A percentile compares a stretch with the other conserved stretches of the same genome.
Evolutionary conservation across 1,284 basidiomycete species (phyloP).

Genomic region (Inonotus hispidus): DNA sequence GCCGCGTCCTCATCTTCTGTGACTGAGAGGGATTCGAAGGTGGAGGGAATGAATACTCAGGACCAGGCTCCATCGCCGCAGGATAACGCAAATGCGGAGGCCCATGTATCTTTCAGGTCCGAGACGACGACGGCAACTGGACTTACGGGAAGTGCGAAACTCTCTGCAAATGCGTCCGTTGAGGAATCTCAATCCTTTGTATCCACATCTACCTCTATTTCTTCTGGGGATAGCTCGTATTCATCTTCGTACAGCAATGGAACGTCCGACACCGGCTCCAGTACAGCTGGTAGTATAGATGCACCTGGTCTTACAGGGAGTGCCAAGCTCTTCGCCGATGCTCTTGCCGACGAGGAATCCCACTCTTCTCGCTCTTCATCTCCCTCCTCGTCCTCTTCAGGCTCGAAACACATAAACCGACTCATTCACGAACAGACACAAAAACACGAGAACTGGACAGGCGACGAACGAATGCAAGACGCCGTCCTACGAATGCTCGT

Average conservation of each 20-base stretch:
- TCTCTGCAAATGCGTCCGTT: neutral
- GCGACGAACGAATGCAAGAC: constrained; percentile 69
- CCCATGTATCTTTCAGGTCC: neutral
- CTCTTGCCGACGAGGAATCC: constrained; percentile 54
- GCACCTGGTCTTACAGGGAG: constrained; percentile 28
- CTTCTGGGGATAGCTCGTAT: too few relatives aligned
- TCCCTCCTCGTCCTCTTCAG: neutral
- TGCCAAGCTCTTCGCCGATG: constrained; percentile 69
- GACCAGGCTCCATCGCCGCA: neutral
- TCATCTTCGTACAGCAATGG: too few relatives aligned
- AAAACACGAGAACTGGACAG: constrained; percentile 59
- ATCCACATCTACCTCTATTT: too few relatives aligned
- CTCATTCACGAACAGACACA: constrained; percentile 23
- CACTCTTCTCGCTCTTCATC: neutral
- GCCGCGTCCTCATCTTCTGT: neutral
- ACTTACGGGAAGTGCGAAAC: neutral
- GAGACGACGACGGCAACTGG: neutral
- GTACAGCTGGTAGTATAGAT: neutral
- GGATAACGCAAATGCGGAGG: neutral
- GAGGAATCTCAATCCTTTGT: neutral
- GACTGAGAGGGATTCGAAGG: neutral
- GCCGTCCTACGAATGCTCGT: constrained; percentile 80
- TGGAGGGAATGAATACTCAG: neutral
- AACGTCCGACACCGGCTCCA: neutral
- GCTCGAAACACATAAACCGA: neutral